Base-by-base conservation (phyloP, 768 basidiomycete species). In the Chiua virens region DNA sequence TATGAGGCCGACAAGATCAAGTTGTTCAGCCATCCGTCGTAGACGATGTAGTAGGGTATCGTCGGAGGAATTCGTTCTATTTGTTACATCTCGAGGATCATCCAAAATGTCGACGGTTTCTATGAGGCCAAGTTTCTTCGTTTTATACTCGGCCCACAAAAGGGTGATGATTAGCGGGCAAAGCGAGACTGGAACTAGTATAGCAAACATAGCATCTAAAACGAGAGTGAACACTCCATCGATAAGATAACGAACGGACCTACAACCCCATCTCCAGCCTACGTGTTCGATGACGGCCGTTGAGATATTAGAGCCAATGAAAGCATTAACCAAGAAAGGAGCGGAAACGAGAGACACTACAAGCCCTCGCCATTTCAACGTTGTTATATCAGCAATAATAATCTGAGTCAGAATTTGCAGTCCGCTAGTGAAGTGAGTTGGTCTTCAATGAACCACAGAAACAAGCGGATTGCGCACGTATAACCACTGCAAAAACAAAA, bases 221-320 rank as follows among this genome's bases (percentile, higher is more conserved):
- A 38, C 32, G 42, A 14, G 32, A 54, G 41, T 52, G 32, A 45
- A 43, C 50, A 23, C 38, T 22, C 21, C 34, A 22, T 40, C 41
- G 13, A 27, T 3, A 5, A 22, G 20, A 20, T 21, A 15, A 23
- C 5, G 50, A 30, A 37, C 38, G 43, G 52, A 78, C 82, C 41
- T 60, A 82, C 81, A 87, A 28, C 85, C 85, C 85, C 85, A 86
- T 64, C 85, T 67, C 85, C 85, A 87, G 8, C 80, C 79, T 37
- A 77, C 49, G 32, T 79, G 69, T 52, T 69, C 69, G 21, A 77
- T 58, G 25, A 78, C 64, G 20, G 57, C 52, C 8, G 80, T 61
- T n/a, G 80, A 73, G 42, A 86, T 76, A 58, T 81, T 82, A n/a
- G 80, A 71, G n/a, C 83, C 82, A 50, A 86, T 71, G 60, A 84